A percentile compares a stretch with the other conserved stretches of the same genome.
These are phyloP conservation scores for Lactifluus echinatus DNA, from an alignment of 768 basidiomycete genomes.

Conservation along the genomic window DNA sequence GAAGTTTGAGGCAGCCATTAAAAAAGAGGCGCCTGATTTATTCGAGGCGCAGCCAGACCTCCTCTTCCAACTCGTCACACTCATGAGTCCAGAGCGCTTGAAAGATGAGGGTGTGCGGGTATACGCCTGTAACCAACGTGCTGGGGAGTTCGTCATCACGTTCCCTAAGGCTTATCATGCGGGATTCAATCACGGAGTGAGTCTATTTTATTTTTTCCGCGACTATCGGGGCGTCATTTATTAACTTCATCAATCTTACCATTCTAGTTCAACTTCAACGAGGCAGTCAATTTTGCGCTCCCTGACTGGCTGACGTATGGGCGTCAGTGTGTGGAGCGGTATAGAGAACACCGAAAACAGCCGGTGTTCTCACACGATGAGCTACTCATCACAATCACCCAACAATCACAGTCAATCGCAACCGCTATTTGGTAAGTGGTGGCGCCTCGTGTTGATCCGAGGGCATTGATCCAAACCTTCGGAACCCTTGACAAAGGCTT, in stretches of 20 bases:
- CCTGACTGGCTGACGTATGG: conserved; percentile 91
- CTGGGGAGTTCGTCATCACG: conserved; percentile 96
- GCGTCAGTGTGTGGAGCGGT: conserved; percentile 80
- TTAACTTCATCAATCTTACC: conserved; percentile 7
- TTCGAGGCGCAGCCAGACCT: conserved; percentile 97
- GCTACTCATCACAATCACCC: conserved; percentile 93
- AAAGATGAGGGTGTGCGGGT: conserved; percentile 85
- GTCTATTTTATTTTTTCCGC: conserved; percentile 26
- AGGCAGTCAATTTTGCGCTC: conserved; percentile 96
- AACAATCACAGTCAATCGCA: conserved; percentile 85
- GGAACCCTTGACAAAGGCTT: conserved; percentile 46
- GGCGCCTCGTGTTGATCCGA: conserved; percentile 9
- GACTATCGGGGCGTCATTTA: conserved; percentile 7
- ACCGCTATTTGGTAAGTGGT: conserved; percentile 81
- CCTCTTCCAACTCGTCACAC: conserved; percentile 92
- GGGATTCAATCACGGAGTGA: conserved; percentile 95
- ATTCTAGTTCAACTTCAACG: conserved; percentile 89
- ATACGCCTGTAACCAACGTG: conserved; percentile 90
- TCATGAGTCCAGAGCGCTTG: conserved; percentile 91
- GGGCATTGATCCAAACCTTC: conserved; percentile 2
- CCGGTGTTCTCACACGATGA: conserved; percentile 99
- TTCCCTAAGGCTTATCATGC: conserved; percentile 98
- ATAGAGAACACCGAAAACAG: conserved; percentile 82
- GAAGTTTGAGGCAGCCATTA: conserved; percentile 94
- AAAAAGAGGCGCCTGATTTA: conserved; percentile 90